Base-by-base conservation (phyloP, 176 grass and related monocot species). In the Musa itinerans region DNA sequence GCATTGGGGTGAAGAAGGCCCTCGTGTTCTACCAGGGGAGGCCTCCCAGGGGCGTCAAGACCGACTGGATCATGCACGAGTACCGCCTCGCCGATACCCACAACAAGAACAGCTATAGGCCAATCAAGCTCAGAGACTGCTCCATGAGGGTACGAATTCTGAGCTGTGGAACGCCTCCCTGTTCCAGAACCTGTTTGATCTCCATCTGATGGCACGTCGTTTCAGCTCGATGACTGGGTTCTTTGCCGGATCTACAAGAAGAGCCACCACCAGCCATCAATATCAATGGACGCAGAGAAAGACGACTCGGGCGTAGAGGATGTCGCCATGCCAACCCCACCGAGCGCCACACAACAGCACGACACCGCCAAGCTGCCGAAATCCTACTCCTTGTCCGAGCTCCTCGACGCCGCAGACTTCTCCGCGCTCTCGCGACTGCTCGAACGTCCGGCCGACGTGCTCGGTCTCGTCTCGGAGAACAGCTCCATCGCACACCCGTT, bases 11-110 rank as follows among this genome's bases (percentile, higher is more conserved):
- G 16, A 96, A 96, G 79, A 96, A 96, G 78, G 93, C 89, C 14
- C 89, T 96, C 50, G 93, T 96, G 1, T 96, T 96, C 93, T 96
- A 96, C 83, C 53, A 83, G 21, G 93, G 93, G 53, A 92, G 89
- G 74, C 85, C 85, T 5, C 85, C 85, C n/a, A 87, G 83, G 65
- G 80, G 85, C 7, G 74, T 75, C 10, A 87, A 87, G 80, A 87
- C 80, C 72, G 82, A 87, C 11, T 87, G 85, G 85, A 87, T 87
- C 76, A 87, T 87, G 85, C 85, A 87, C 23, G 85, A 87, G 80
- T 87, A 77, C 53, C 43, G 81, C 66, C 79, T 80, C 11, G 11
- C 62, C 71, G 65, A 87, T 17, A 16, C 11, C 8, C 17, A 50
- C 34, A 48, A 16, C 15, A 50, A 17, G 34, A 50, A 52, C 50